Evolutionary conservation across 140 eudicot species (phyloP).

Genomic region (Erigeron philadelphicus): DNA sequence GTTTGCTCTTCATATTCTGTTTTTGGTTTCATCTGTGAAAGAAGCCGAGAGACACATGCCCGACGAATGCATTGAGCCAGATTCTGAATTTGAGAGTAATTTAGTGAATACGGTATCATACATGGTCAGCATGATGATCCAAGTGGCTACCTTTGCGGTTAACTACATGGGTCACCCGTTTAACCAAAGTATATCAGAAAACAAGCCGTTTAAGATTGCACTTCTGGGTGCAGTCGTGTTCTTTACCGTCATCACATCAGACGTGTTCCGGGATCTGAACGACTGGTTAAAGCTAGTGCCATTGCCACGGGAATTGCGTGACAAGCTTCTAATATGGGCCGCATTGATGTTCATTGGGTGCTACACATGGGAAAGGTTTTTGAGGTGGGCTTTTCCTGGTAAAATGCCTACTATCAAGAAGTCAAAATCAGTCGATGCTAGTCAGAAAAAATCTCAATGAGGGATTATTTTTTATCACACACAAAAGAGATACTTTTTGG

Average conservation of each 20-base stretch:
- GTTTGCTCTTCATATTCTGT: constrained; percentile 59
- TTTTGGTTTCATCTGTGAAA: constrained; percentile 66
- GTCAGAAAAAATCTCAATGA: constrained; percentile 41
- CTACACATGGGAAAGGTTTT: constrained; percentile 69
- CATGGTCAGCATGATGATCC: constrained; percentile 91
- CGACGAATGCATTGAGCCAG: constrained; percentile 90
- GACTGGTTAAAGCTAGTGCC: constrained; percentile 82
- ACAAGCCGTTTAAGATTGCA: constrained; percentile 61
- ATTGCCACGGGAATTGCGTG: constrained; percentile 57
- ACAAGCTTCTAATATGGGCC: constrained; percentile 72
- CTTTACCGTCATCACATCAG: constrained; percentile 68
- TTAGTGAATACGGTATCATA: constrained; percentile 83
- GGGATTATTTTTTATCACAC: not conserved
- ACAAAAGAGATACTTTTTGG: not conserved
- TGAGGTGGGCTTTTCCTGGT: constrained; percentile 95
- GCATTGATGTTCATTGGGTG: constrained; percentile 60
- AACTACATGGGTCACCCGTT: constrained; percentile 97
- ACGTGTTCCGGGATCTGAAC: constrained; percentile 66
- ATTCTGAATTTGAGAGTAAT: constrained; percentile 69
- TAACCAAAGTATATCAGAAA: constrained; percentile 76
- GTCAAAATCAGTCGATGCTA: constrained; percentile 35
- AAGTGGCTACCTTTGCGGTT: constrained; percentile 94
- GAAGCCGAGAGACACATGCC: constrained; percentile 95
- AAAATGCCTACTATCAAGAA: constrained; percentile 74
- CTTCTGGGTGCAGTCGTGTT: constrained; percentile 70